Percentiles rank a stretch among this genome's conserved stretches.
These are phyloP conservation scores for Yamadazyma laniorum DNA, from an alignment of 805 yeast species.

Conservation along the genomic window DNA sequence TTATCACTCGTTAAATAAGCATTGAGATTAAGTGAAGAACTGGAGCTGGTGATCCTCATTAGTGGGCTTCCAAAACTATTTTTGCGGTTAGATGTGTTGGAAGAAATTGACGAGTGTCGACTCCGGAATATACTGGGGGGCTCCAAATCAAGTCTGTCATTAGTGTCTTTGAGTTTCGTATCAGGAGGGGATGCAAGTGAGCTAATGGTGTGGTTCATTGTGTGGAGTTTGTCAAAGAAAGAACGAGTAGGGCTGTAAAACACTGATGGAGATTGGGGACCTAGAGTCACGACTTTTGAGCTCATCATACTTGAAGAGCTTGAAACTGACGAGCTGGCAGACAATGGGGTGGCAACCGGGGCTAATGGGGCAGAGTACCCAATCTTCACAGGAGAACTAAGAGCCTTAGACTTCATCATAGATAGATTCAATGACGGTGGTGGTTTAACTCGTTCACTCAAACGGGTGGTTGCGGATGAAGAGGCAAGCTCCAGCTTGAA, in stretches of 20 bases:
- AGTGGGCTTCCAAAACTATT: slow-evolving; percentile 28
- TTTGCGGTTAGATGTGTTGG: slow-evolving; percentile 17
- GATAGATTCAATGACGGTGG: slow-evolving; percentile 11
- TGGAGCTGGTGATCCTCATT: slow-evolving; percentile 37
- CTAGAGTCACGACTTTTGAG: slow-evolving; percentile 28
- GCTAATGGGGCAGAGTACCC: slow-evolving; percentile 7
- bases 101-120: slow-evolving; percentile 11
- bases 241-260: slow-evolving; percentile 40
- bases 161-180: slow-evolving; percentile 5
- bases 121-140: slow-evolving; percentile 38
- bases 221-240: slow-evolving; percentile 30
- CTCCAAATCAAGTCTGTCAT: slow-evolving; percentile 25
- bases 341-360: slow-evolving; percentile 9
- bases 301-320: slow-evolving; percentile 19
- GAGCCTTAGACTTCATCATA: neutral
- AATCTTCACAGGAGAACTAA: slow-evolving; percentile 1
- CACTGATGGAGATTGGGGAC: slow-evolving; percentile 36
- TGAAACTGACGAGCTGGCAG: slow-evolving; percentile 24
- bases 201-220: slow-evolving; percentile 28
- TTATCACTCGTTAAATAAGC: slow-evolving; percentile 41
- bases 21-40: slow-evolving; percentile 40
- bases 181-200: slow-evolving; percentile 24
- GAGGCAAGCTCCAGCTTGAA: no score
- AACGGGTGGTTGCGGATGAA: neutral
- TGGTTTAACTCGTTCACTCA: slow-evolving; percentile 5